Evolutionary conservation across 2,329 filamentous ascomycete genomes (phyloP).

Genomic region (Ophiostoma sp.): DNA sequence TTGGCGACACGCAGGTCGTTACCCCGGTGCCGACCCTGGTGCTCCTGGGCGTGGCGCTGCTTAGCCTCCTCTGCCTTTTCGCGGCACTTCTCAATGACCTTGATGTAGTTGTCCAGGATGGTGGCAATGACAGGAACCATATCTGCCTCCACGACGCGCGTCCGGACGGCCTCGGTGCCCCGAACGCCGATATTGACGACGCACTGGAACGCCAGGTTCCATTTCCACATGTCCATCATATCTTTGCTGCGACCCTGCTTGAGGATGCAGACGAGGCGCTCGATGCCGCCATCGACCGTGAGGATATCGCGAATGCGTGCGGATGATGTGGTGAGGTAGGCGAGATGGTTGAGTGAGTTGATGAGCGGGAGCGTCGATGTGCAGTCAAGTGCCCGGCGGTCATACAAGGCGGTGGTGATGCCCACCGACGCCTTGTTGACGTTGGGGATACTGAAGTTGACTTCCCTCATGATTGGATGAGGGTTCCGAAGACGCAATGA

Average conservation of each 20-base stretch:
- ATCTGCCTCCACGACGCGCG: conserved; percentile 94
- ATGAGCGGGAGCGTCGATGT: conserved; percentile 96
- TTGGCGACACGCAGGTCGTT: conserved; percentile 51
- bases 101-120: conserved; percentile 97
- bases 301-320: conserved; percentile 96
- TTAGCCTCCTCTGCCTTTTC: conserved; percentile 84
- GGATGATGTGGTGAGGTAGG: conserved; percentile 96
- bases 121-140: conserved; percentile 99
- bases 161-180: conserved; percentile 90
- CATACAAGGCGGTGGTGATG: conserved; percentile 97
- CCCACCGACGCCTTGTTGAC: conserved; percentile 96
- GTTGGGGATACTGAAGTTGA: conserved; percentile 99
- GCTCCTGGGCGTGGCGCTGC: conserved; percentile 61
- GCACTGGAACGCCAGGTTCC: conserved; percentile 98
- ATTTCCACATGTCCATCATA: conserved; percentile 99
- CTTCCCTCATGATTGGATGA: conserved; percentile 76
- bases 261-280: conserved; percentile 93
- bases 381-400: conserved; percentile 94
- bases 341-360: conserved; percentile 98
- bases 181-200: conserved; percentile 98
- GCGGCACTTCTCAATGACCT: conserved; percentile 87
- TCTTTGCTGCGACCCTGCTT: conserved; percentile 97
- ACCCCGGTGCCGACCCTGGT: conserved; percentile 52
- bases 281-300: conserved; percentile 97
- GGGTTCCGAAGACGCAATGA: conserved; percentile 15